Evolutionary conservation across 345 rosid species (phyloP).

Genomic region (Salix exigua): DNA sequence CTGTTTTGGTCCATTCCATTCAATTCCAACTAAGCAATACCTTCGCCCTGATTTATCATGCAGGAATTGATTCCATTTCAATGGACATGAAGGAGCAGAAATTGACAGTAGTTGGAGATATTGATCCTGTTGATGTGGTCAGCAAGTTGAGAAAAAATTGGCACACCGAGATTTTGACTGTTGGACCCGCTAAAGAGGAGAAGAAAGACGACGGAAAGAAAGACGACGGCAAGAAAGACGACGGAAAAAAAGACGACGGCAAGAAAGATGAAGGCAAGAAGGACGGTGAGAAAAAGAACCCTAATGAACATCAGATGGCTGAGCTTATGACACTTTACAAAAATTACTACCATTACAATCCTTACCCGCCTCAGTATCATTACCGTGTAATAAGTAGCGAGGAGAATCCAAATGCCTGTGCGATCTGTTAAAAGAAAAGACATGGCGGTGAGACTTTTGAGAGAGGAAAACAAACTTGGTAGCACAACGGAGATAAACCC

Average conservation of each 20-base stretch:
- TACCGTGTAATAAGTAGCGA: constrained; percentile 38
- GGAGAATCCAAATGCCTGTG: constrained; percentile 55
- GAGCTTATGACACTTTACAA: constrained; percentile 26
- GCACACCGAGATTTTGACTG: constrained; percentile 35
- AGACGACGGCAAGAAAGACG: background rate
- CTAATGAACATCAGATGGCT: constrained; percentile 23
- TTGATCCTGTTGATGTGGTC: constrained; percentile 40
- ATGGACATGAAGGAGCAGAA: constrained; percentile 53
- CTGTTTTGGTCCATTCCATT: background rate
- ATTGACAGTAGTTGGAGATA: constrained; percentile 53
- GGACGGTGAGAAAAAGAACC: constrained; percentile 26
- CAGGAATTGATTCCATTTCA: constrained; percentile 52
- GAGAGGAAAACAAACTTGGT: background rate
- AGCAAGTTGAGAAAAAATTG: constrained; percentile 40
- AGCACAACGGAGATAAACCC: background rate
- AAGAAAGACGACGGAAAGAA: background rate
- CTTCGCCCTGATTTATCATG: background rate
- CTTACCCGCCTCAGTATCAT: constrained; percentile 18
- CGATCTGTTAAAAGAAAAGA: constrained; percentile 29
- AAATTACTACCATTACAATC: constrained; percentile 20
- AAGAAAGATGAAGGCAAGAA: constrained; percentile 22
- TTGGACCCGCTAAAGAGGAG: constrained; percentile 53
- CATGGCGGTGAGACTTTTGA: background rate
- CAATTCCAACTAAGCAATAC: background rate
- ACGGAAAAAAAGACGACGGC: background rate